Evolutionary conservation across 768 basidiomycete genomes (phyloP), one percentile per base, ranked within the genome.

Genomic region (Mycena polygramma): DNA sequence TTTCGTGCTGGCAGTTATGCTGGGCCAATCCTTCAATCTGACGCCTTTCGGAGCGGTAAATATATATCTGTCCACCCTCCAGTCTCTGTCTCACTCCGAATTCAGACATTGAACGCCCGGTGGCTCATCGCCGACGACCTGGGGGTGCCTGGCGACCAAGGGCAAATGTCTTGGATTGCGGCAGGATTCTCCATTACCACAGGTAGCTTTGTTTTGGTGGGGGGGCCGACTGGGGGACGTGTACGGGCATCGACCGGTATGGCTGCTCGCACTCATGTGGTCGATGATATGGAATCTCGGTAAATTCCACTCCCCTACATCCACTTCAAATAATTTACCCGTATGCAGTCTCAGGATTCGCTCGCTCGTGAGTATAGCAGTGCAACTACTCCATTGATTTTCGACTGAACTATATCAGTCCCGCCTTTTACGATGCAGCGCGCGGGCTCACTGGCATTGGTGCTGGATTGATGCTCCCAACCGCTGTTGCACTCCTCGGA

Each of bases 271-370:
- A 0, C n/a, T 65, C 1, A 45, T 14, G 6, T 65, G 63, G 54
- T 57, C 63, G 14, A 65, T 65, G 53, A 26, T 65, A 6, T 65
- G 63, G 63, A 65, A 65, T 20, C 54, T 65, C 4, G 54, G 63
- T 63, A 30, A 53, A 15, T n/a, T 19, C 13, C 52, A 14, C 43
- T 10, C 9, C 13, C 35, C n/a, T 53, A 19, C 13, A 2, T 24
- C 19, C 51, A 30, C 26, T 3, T 19, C 35, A 17, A 19, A 60
- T 37, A 17, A 30, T n/a, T 60, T 30, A n/a, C 41, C 19, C 10
- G 30, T n/a, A 39, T 45, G 10, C 41, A 65, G 63, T 65, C 6
- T 65, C 63, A 13, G 63, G 63, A 19, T 65, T 57, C 22, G 63
- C 63, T 36, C 63, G 63, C 19, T 57, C 63, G 63, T 65, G 20